Evolutionary conservation across 345 rosid genomes (phyloP), one percentile per base, ranked within the genome.

Genomic region (Anastatica hierochuntica): DNA sequence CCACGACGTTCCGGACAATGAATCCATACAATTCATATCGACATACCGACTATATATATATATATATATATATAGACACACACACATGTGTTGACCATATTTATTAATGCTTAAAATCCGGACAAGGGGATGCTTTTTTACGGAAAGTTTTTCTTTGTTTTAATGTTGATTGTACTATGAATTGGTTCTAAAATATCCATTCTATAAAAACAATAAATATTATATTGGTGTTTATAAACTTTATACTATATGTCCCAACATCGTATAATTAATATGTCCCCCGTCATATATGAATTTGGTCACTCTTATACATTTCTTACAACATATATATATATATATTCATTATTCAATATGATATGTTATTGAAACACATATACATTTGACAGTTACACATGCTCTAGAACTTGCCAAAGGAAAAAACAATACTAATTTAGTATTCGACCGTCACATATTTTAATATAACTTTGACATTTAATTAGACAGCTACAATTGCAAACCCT

Each of bases 51-150:
- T n/a, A n/a, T n/a, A n/a, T n/a, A n/a, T n/a, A n/a, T n/a, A n/a
- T n/a, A n/a, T n/a, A n/a, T n/a, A n/a, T n/a, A n/a, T n/a, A n/a
- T n/a, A n/a, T n/a, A n/a, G n/a, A n/a, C n/a, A n/a, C n/a, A n/a
- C n/a, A n/a, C n/a, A n/a, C n/a, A n/a, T 10, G 7, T 42, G 38
- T 24, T 26, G 42, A 48, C 5, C 39, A 21, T 33, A 56, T 65
- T 42, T 57, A 36, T 43, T 38, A 50, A 35, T 41, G 35, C 70
- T 20, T 51, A 45, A 66, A 50, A 41, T 56, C 69, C 56, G 58
- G 62, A 64, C 69, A 56, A 56, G 51, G 7, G 63, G 63, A 49
- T 56, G 18, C 60, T 35, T 66, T 56, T 58, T 15, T 30, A 47
- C 46, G 48, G 58, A 56, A 41, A 65, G 66, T 13, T 46, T 50